Conservation (phyloP, 2,329 filamentous ascomycete species). For the Setomelanomma holmii region DNA sequence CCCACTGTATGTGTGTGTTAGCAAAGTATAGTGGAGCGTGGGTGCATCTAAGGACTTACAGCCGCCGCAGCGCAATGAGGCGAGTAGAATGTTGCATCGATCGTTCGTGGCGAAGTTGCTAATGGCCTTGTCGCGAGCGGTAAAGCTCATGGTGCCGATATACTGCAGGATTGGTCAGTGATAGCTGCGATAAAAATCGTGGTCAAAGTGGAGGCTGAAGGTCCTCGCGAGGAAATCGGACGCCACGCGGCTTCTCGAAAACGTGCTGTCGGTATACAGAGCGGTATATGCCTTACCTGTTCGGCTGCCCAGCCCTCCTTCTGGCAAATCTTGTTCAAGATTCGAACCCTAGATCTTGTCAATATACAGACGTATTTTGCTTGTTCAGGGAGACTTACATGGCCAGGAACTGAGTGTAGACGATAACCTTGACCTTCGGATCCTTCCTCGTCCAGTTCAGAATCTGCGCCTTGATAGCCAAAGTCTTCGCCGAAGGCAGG, state of each 20-base stretch:
- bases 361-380: not conserved
- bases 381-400: constrained; percentile 42
- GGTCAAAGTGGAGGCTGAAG: constrained; percentile 11
- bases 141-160: constrained; percentile 57
- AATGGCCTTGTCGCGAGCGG: constrained; percentile 56
- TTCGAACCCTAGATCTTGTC: constrained; percentile 47
- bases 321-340: constrained; percentile 59
- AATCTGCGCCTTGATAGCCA: constrained; percentile 55
- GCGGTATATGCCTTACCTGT: constrained; percentile 36
- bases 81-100: constrained; percentile 58
- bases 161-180: constrained; percentile 39
- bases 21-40: not conserved
- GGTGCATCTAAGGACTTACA: constrained; percentile 23
- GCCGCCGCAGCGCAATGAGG: constrained; percentile 65
- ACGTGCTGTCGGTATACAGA: not conserved
- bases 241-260: not conserved
- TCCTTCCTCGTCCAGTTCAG: constrained; percentile 55
- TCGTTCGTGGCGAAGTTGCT: constrained; percentile 53
- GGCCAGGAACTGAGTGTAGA: constrained; percentile 66
- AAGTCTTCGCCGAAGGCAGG: constrained; percentile 55
- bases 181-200: not conserved
- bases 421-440: constrained; percentile 61
- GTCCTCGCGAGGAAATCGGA: not conserved
- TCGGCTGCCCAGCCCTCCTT: constrained; percentile 57
- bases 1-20: constrained; percentile 43